Evolutionary conservation across 257 asterid genomes (phyloP), one percentile per base, ranked within the genome.

Genomic region (Jacaranda mimosifolia): DNA sequence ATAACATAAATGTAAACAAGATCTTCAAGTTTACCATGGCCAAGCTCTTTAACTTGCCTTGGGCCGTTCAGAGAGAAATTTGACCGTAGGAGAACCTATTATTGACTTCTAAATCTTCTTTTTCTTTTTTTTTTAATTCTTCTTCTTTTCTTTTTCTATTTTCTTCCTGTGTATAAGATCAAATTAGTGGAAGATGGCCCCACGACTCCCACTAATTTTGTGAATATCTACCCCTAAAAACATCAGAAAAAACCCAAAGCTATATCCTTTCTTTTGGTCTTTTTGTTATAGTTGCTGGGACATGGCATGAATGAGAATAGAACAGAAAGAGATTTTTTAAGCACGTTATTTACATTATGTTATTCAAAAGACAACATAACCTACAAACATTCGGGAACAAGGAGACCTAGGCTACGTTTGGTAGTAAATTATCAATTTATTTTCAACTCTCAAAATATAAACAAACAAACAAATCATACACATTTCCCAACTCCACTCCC

Each of bases 1-100:
- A 91, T 58, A 91, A 89, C 86, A 91, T 91, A 62, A 91, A 91
- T 67, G 97, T 91, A 55, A 91, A 86, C 82, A 91, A 91, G 84
- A 85, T 91, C 80, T 87, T 91, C 77, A 91, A 91, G 74, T 91
- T 80, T 55, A 78, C 87, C 12, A 82, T 81, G 84, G 94, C 97
- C 62, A 89, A 83, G 82, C 89, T 91, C 69, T 87, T 89, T 63
- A 87, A 89, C 84, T 77, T 91, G 73, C 94, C 94, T 0, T 91
- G 92, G 91, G 83, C 86, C 7, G 66, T 89, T 51, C 32, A 2
- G 32, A 87, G 66, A 84, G 92, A 65, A 91, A 89, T 70, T 82
- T 91, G 68, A 91, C 85, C 3, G 67, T 91, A 19, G 94, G 94
- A 0, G 94, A 91, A 83, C 97, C 97, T 73, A 87, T 85, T 36